A percentile compares a stretch with the other conserved stretches of the same genome.
These are phyloP conservation scores for Jimgerdemannia flammicorona DNA, from an alignment of 192 early-diverging fungal species.

Conservation along the genomic window DNA sequence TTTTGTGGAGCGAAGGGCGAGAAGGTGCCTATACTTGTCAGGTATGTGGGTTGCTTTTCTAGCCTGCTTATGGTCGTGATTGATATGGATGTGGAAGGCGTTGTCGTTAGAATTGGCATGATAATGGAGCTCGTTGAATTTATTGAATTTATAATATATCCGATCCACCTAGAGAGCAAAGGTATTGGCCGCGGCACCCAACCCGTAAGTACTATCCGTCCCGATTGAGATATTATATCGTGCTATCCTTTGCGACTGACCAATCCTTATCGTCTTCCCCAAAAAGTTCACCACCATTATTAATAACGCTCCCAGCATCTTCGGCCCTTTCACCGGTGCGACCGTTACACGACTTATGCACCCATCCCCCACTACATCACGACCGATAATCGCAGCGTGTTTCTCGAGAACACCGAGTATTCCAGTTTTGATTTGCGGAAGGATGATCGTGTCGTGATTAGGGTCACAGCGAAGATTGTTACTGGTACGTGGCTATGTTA, in stretches of 20 bases:
- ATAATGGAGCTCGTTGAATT: no score
- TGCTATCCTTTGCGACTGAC: background rate
- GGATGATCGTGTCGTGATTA: slow-evolving; percentile 24
- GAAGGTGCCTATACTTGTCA: slow-evolving; percentile 31
- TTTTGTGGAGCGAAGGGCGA: slow-evolving; percentile 29
- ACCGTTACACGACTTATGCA: slow-evolving; percentile 30
- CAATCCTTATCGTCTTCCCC: no score
- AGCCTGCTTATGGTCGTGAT: no score
- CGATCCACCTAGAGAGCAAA: slow-evolving; percentile 19
- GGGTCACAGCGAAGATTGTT: slow-evolving; percentile 6
- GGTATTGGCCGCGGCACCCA: slow-evolving; percentile 29
- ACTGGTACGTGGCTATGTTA: slow-evolving; percentile 6
- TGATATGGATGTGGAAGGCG: no score
- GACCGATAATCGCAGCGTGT: slow-evolving; percentile 24
- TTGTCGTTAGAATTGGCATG: no score
- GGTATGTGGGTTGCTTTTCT: no score
- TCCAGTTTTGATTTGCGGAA: slow-evolving; percentile 30
- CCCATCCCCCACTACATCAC: slow-evolving; percentile 35
- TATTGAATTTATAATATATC: no score
- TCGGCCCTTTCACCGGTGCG: slow-evolving; percentile 22
- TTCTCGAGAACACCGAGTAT: slow-evolving; percentile 33
- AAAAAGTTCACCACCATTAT: slow-evolving; percentile 2
- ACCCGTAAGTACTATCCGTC: slow-evolving; percentile 14
- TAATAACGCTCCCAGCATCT: slow-evolving; percentile 16
- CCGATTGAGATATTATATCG: background rate